Conservation (phyloP, 805 yeast genomes). For the Wickerhamomyces hampshirensis region DNA sequence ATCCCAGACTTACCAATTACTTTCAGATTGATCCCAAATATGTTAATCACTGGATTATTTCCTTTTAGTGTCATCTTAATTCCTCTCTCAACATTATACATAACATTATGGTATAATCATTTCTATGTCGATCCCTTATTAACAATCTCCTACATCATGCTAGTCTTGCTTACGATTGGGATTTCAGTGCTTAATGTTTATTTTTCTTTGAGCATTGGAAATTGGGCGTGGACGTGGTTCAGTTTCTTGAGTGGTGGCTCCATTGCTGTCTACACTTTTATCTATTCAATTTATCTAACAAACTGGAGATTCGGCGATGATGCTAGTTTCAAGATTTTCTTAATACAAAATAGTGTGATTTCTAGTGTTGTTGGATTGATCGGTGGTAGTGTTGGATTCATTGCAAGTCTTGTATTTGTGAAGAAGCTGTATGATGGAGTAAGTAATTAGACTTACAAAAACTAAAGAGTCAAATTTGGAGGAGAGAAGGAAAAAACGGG, state of each 20-base stretch:
- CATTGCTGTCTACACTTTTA: conserved; percentile 23
- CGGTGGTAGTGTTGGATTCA: conserved; percentile 22
- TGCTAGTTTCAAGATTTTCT: conserved; percentile 20
- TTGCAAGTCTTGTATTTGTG: conserved; percentile 17
- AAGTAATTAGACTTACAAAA: neutral
- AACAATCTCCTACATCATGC: conserved; percentile 14
- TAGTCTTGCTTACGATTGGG: conserved; percentile 12
- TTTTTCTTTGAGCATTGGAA: conserved; percentile 22
- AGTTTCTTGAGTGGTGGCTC: conserved; percentile 23
- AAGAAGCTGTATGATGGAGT: conserved; percentile 16
- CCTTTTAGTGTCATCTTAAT: conserved; percentile 26
- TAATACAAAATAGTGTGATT: conserved; percentile 21
- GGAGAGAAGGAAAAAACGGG: too few species aligned
- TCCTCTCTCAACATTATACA: conserved; percentile 24
- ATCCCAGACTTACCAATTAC: conserved; percentile 24
- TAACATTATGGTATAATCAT: conserved; percentile 25
- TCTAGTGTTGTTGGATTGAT: conserved; percentile 20
- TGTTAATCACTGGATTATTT: conserved; percentile 25
- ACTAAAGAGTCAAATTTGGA: neutral
- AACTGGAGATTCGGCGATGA: conserved; percentile 25
- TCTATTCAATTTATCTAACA: conserved; percentile 23
- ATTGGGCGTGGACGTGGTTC: conserved; percentile 29
- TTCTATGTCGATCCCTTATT: conserved; percentile 18
- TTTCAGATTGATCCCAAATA: conserved; percentile 22
- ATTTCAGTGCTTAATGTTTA: conserved; percentile 21